Base-by-base conservation (phyloP, 805 yeast species). In the Candida dendrica region DNA sequence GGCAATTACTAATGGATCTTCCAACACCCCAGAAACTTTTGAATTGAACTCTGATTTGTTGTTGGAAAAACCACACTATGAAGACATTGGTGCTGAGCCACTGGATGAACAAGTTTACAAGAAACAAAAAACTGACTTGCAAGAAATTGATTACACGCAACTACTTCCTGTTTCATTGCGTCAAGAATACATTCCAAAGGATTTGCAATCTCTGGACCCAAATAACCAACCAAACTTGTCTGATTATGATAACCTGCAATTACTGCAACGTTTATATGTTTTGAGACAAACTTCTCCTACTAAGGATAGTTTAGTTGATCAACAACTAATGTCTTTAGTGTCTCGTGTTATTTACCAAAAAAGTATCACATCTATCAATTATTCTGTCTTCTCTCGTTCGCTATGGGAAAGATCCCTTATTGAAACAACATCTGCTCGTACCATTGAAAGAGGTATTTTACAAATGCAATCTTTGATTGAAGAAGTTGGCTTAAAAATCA, bases 401-500 rank as follows among this genome's bases (percentile, higher is more conserved):
- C 66, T 93, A 36, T 93, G 97, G 96, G 85, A 83, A 55, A 76
- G 98, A 59, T 87, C 96, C 7, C 53, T 85, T 17, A 66, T 90
- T 31, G 98, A 93, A 59, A 76, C 95, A 0, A 71, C 73, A 39
- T 81, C 79, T 49, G 79, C 95, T 1, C 81, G 84, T 57, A 91
- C 97, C 1, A 82, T 91, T 19, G 98, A 93, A 64, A 75, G 98
- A 59, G 98, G 98, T 39, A 80, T 90, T 4, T 68, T 93, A 40
- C 98, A 93, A 63, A 81, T 93, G 82, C 91, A 90, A 42, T 81
- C 95, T 3, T 67, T 93, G 35, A 93, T 90, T 22, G 96, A 89
- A 56, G 96, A 90, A 59, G 68, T 88, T 20, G 95, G 91, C 2
- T 72, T 81, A 43, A 75, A 79, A 43, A 77, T 83, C 40, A 68